Base-by-base conservation (phyloP, 345 rosid genomes). In the Conringia planisiliqua region DNA sequence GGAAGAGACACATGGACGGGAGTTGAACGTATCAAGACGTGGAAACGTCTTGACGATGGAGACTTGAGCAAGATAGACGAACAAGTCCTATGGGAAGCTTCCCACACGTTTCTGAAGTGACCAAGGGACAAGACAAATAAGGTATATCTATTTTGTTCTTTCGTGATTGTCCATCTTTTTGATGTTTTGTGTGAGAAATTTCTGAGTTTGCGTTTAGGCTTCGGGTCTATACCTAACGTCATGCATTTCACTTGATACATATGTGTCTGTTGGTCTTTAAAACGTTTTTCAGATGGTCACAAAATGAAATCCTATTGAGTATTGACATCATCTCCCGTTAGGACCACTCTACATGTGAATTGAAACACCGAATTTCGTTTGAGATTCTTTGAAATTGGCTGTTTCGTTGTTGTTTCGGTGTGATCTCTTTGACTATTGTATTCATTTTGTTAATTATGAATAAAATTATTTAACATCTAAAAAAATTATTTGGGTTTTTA, bases 21-120 rank as follows among this genome's bases (percentile, higher is more conserved):
- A 66, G 88, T 85, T 17, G 62, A 80, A 71, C 86, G 77, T 70
- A 85, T 91, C 51, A 82, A 72, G 76, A 93, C 92, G 16, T 93
- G 98, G 97, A 91, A 93, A 80, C 92, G 87, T 70, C 86, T 91
- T 0, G 94, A 93, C 74, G 91, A 90, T 80, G 78, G 86, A 80
- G 60, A 62, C 65, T 82, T 91, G 60, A 89, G 83, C 79, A 83
- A 86, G 86, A 84, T 86, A 57, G 97, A 93, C 60, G 85, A 86
- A 57, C 97, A 93, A 72, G 75, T 89, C 67, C 61, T 89, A 16
- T 89, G 93, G 97, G 87, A 86, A 77, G 54, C 72, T 56, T 77
- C 68, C 30, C 27, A 64, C 1, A 16, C 73, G 59, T 29, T 62
- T 38, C 44, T 47, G 16, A 77, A 71, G 18, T 48, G 56, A 77